These are phyloP conservation scores for Boletellus sp. DNA, from an alignment of 768 basidiomycete species.

Conservation along the genomic window DNA sequence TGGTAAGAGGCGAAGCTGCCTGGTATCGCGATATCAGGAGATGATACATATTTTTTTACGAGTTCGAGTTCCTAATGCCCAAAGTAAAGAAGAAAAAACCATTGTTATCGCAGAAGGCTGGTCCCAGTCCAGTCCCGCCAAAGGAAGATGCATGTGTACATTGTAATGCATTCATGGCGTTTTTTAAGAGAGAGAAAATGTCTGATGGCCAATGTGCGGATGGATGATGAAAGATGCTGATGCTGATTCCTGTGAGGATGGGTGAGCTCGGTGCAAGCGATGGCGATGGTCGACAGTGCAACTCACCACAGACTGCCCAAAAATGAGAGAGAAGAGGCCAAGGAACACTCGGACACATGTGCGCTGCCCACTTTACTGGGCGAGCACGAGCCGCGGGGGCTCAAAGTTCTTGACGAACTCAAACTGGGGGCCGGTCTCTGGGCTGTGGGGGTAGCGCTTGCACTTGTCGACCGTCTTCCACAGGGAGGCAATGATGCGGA, in stretches of 20 bases:
- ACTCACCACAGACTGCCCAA: constrained; percentile 6
- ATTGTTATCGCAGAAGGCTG: not conserved
- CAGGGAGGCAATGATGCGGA: constrained; percentile 59
- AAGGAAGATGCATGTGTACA: constrained; percentile 24
- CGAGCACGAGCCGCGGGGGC: constrained; percentile 20
- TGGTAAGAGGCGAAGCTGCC: too few species aligned
- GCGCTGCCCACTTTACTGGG: too few species aligned
- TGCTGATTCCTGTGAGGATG: too few species aligned
- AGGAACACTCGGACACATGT: not conserved
- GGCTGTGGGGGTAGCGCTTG: constrained; percentile 68
- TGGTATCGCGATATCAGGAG: too few species aligned
- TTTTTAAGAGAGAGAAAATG: not conserved
- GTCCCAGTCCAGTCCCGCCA: constrained; percentile 14
- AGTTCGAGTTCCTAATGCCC: constrained; percentile 2
- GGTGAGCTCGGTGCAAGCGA: too few species aligned
- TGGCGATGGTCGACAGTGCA: not conserved
- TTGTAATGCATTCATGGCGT: constrained; percentile 23
- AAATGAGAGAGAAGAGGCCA: not conserved
- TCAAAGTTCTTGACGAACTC: constrained; percentile 67
- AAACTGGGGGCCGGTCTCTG: constrained; percentile 76
- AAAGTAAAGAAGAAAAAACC: not conserved
- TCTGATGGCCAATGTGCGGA: too few species aligned
- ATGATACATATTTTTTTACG: too few species aligned
- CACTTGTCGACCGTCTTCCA: constrained; percentile 80
- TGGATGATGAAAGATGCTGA: too few species aligned